phyloP scores from a whole-genome alignment of 192 early-diverging fungal species.

The Radiomyces spectabilis region DNA sequence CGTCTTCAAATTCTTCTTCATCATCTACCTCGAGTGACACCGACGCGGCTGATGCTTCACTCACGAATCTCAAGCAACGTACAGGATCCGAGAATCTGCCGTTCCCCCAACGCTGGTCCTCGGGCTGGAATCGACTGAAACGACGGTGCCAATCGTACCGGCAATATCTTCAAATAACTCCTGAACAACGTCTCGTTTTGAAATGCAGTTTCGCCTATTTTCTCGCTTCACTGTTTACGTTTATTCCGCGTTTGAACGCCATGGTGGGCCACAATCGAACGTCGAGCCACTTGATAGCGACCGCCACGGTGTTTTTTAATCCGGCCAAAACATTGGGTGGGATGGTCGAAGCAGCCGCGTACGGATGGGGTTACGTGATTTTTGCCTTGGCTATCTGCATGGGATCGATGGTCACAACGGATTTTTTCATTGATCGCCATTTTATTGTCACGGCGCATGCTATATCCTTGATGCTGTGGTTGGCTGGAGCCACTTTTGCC shows the following conservation, averaged over 20 bases:
- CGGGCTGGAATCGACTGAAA: too few species aligned
- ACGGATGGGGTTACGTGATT: conserved; percentile 26
- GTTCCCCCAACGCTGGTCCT: too few species aligned
- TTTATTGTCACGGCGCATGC: conserved; percentile 30
- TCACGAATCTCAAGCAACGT: too few species aligned
- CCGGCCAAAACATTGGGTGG: conserved; percentile 66
- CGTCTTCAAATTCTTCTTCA: too few species aligned
- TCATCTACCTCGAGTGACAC: too few species aligned
- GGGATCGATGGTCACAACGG: conserved; percentile 37
- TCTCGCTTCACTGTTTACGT: conserved; percentile 58
- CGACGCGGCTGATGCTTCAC: too few species aligned
- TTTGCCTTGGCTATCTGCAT: conserved; percentile 37
- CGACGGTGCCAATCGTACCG: too few species aligned
- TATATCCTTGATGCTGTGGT: conserved; percentile 37
- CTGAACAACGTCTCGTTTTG: conserved; percentile 32
- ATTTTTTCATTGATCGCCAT: conserved; percentile 35
- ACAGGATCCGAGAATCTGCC: too few species aligned
- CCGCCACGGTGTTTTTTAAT: conserved; percentile 67
- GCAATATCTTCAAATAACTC: too few species aligned
- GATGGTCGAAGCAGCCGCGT: conserved; percentile 42
- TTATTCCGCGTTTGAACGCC: conserved; percentile 41
- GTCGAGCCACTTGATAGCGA: conserved; percentile 61
- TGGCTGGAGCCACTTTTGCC: conserved; percentile 42
- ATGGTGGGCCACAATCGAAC: conserved; percentile 49
- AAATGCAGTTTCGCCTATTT: conserved; percentile 63